Conservation (phyloP, 192 early-diverging fungal genomes). For the Powellomyces hirtus region DNA sequence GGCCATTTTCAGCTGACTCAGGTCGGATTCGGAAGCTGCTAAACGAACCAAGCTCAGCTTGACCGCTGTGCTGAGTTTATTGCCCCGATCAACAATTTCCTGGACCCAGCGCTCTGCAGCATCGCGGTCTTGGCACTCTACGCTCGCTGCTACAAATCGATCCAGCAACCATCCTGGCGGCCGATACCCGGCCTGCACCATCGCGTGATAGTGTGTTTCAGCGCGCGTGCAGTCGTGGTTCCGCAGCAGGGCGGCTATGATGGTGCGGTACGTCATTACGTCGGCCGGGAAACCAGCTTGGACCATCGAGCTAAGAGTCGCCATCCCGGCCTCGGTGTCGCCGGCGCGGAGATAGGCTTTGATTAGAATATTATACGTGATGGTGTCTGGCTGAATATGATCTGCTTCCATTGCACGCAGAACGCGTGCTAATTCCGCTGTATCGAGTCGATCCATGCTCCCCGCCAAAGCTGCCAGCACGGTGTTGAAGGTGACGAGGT, state of each 20-base stretch:
- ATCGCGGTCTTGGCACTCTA: not conserved
- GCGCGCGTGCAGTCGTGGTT: slow-evolving; percentile 1
- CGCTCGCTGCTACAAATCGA: not conserved
- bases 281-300: slow-evolving; percentile 16
- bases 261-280: slow-evolving; percentile 9
- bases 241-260: slow-evolving; percentile 17
- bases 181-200: slow-evolving; percentile 13
- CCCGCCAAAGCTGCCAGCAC: slow-evolving; percentile 3
- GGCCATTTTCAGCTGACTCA: not conserved
- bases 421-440: not conserved
- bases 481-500: slow-evolving; percentile 19
- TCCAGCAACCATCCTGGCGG: slow-evolving; percentile 1
- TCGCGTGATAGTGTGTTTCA: slow-evolving; percentile 23
- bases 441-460: not conserved
- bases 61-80: not conserved
- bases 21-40: not conserved
- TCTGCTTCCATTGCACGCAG: slow-evolving; percentile 14
- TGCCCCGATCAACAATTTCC: not conserved
- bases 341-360: slow-evolving; percentile 19
- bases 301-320: slow-evolving; percentile 19
- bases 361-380: slow-evolving; percentile 35
- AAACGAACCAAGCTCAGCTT: slow-evolving; percentile 3
- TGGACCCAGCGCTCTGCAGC: slow-evolving; percentile 14
- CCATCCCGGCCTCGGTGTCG: slow-evolving; percentile 23
- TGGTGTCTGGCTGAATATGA: slow-evolving; percentile 18